Conservation (phyloP, 306 rosid species). For the Lathyrus aphaca region DNA sequence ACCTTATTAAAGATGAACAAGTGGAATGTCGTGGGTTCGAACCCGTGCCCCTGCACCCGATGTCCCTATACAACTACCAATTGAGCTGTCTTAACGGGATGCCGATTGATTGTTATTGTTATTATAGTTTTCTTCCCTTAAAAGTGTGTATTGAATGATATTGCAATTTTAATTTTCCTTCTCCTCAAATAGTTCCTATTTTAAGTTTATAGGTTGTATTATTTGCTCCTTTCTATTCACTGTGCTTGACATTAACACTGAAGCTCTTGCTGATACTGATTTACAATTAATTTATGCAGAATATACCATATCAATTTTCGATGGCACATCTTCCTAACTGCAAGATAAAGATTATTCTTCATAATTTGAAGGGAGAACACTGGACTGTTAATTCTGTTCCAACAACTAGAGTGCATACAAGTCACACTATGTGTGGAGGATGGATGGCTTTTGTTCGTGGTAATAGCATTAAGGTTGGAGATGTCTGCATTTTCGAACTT, state of each 20-base stretch:
- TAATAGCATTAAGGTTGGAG: conserved; percentile 78
- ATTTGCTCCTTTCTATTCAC: conserved; percentile 8
- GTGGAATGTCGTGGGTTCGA: too few relatives aligned
- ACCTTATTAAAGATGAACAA: too few relatives aligned
- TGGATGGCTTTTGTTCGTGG: conserved; percentile 95
- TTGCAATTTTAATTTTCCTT: conserved; percentile 23
- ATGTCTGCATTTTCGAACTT: conserved; percentile 87
- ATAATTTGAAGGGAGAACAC: conserved; percentile 77
- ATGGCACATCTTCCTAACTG: conserved; percentile 89
- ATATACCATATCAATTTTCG: conserved; percentile 82
- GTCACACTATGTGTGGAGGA: conserved; percentile 97
- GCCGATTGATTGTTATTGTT: conserved; percentile 13
- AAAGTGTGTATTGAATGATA: not conserved
- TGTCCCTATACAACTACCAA: too few relatives aligned
- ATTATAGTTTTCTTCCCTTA: conserved; percentile 7
- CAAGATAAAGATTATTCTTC: conserved; percentile 80
- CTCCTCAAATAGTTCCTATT: not conserved
- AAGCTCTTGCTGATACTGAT: conserved; percentile 27
- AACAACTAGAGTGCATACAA: conserved; percentile 82
- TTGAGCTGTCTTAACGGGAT: too few relatives aligned
- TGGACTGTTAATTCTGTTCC: conserved; percentile 97
- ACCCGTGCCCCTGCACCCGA: too few relatives aligned
- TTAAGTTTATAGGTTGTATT: not conserved
- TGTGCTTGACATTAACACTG: conserved; percentile 24
- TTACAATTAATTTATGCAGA: conserved; percentile 57